Conservation (phyloP, 2,329 filamentous ascomycete genomes). For the Penicillium sp. region DNA sequence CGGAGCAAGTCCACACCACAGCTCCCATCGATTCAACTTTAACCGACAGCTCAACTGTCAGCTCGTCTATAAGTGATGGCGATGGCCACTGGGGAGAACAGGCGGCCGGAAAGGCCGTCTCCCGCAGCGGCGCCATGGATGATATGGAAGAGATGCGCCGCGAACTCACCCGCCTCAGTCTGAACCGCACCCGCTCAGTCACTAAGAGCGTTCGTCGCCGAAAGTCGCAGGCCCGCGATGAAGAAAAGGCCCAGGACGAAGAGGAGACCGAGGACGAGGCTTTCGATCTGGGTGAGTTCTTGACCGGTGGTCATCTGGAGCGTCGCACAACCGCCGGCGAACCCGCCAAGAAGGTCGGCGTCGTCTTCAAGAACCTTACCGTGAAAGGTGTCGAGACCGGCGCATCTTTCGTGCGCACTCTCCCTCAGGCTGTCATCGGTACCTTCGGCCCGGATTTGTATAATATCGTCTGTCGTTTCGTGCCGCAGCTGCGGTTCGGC, state of each 20-base stretch:
- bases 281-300: slow-evolving; percentile 68
- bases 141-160: slow-evolving; percentile 58
- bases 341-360: slow-evolving; percentile 73
- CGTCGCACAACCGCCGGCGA: slow-evolving; percentile 62
- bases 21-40: slow-evolving; percentile 9
- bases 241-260: slow-evolving; percentile 46
- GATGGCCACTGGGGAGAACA: slow-evolving; percentile 63
- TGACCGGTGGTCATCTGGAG: slow-evolving; percentile 73
- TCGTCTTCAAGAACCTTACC: slow-evolving; percentile 72
- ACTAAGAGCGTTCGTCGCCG: slow-evolving; percentile 27
- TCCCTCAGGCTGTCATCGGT: slow-evolving; percentile 71
- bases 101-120: slow-evolving; percentile 55
- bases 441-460: slow-evolving; percentile 81
- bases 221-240: slow-evolving; percentile 33
- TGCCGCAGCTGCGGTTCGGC: slow-evolving; percentile 51
- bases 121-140: slow-evolving; percentile 55
- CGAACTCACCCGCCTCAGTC: slow-evolving; percentile 55
- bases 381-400: slow-evolving; percentile 69
- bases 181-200: slow-evolving; percentile 36
- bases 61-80: slow-evolving; percentile 18
- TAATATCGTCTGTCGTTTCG: slow-evolving; percentile 55
- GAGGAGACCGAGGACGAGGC: slow-evolving; percentile 25
- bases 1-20: slow-evolving; percentile 4
- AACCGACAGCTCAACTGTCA: slow-evolving; percentile 16
- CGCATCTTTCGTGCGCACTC: slow-evolving; percentile 66